A percentile compares a stretch with the other conserved stretches of the same genome.
phyloP scores from a whole-genome alignment of 2,329 filamentous ascomycete species.

The Aspergillus fumigatiaffinis region DNA sequence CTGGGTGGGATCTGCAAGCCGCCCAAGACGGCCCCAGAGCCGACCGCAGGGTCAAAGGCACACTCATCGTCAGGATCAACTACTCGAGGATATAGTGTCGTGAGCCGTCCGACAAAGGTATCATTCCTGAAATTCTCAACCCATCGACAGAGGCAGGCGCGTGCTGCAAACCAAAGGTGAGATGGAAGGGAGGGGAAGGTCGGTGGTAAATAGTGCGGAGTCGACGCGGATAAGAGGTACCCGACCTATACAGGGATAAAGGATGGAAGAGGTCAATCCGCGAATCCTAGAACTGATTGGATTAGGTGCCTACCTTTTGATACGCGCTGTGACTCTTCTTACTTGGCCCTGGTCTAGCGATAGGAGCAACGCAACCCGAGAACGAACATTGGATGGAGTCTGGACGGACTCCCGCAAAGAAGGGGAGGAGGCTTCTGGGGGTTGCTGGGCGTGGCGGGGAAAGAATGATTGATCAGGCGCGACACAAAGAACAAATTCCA shows the following conservation, averaged over 20 bases:
- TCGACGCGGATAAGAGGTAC: neutral
- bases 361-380: neutral
- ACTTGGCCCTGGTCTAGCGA: neutral
- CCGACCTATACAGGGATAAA: neutral
- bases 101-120: neutral
- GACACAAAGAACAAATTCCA: neutral
- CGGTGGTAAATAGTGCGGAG: neutral
- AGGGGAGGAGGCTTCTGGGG: neutral
- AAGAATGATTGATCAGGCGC: neutral
- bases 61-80: conserved; percentile 20
- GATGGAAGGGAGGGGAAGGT: neutral
- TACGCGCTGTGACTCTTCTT: neutral
- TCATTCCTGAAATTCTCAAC: neutral
- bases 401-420: neutral
- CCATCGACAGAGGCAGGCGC: neutral
- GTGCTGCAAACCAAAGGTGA: neutral
- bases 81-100: neutral
- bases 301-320: neutral
- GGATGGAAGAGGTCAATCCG: neutral
- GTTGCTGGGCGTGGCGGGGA: neutral
- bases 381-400: neutral
- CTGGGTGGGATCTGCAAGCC: conserved; percentile 16
- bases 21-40: conserved; percentile 25
- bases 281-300: neutral
- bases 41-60: conserved; percentile 21